These are phyloP conservation scores for Ogataea ramenticola DNA, from an alignment of 805 yeast species.

Conservation along the genomic window DNA sequence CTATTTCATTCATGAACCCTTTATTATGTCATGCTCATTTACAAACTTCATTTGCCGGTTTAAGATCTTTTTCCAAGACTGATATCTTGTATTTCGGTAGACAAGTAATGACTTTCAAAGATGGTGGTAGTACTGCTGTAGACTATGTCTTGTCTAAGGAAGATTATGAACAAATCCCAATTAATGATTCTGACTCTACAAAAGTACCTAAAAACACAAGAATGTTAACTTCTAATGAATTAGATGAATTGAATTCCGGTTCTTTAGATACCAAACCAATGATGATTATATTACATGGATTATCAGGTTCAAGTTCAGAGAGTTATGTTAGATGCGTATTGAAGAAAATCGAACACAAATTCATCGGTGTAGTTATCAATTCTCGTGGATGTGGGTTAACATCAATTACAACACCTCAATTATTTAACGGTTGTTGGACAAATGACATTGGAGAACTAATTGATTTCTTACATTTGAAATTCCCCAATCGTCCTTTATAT, in stretches of 20 bases:
- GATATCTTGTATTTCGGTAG: conserved; percentile 70
- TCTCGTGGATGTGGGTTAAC: conserved; percentile 74
- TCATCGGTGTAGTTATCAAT: conserved; percentile 66
- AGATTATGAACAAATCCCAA: conserved; percentile 9
- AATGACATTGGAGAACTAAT: conserved; percentile 58
- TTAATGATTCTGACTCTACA: conserved; percentile 14
- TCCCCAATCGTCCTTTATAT: conserved; percentile 58
- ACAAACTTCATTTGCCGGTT: conserved; percentile 68
- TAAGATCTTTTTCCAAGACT: conserved; percentile 40
- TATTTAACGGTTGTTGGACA: conserved; percentile 68
- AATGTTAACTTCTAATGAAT: conserved; percentile 41
- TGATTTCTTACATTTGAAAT: conserved; percentile 37
- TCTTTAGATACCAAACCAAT: conserved; percentile 42
- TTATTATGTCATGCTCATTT: conserved; percentile 58
- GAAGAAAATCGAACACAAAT: conserved; percentile 31
- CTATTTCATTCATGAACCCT: conserved; percentile 55
- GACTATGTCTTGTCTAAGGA: conserved; percentile 56
- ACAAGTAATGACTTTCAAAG: conserved; percentile 47
- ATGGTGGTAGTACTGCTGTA: conserved; percentile 66
- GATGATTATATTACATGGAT: conserved; percentile 63
- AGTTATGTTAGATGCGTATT: conserved; percentile 60
- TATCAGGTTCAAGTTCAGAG: conserved; percentile 84
- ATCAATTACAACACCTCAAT: conserved; percentile 55
- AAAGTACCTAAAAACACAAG: conserved; percentile 46
- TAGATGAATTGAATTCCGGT: conserved; percentile 18